Conservation (phyloP, 352 stramenopile species). For the Phytophthora palmivora region DNA sequence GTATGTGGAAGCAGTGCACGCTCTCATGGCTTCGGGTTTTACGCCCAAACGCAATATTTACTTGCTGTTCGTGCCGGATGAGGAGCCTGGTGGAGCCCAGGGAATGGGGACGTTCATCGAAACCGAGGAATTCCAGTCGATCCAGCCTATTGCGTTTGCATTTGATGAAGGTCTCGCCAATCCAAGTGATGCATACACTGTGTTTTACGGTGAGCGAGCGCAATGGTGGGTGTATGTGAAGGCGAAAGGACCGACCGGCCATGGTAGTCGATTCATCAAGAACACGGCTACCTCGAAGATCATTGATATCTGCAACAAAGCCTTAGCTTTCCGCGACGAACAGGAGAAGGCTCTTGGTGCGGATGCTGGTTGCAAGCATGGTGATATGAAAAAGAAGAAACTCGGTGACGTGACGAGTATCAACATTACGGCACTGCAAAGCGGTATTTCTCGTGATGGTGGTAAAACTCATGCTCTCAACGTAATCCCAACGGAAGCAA, state of each 20-base stretch:
- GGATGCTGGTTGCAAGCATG: conserved; percentile 90
- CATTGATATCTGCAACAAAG: conserved; percentile 89
- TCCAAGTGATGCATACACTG: conserved; percentile 89
- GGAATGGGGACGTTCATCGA: conserved; percentile 94
- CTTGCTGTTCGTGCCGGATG: conserved; percentile 94
- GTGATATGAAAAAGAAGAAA: conserved; percentile 91
- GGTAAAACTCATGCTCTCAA: conserved; percentile 93
- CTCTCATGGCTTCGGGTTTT: conserved; percentile 73
- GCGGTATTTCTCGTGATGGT: conserved; percentile 83
- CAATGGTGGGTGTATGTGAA: conserved; percentile 94
- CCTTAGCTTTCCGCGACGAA: conserved; percentile 88
- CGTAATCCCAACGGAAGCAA: conserved; percentile 92
- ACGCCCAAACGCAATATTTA: conserved; percentile 90
- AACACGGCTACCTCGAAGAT: conserved; percentile 96
- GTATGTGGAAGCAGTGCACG: conserved; percentile 92
- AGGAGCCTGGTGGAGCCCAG: conserved; percentile 93
- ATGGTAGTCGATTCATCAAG: conserved; percentile 96
- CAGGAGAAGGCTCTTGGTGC: conserved; percentile 86
- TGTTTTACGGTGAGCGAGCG: conserved; percentile 97
- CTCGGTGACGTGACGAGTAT: conserved; percentile 96
- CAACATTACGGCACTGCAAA: conserved; percentile 95
- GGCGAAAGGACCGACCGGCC: conserved; percentile 77
- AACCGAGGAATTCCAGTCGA: conserved; percentile 79
- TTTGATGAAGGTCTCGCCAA: conserved; percentile 97
- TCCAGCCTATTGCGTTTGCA: conserved; percentile 90